Conservation (phyloP, 2,329 filamentous ascomycete genomes). For the Cladophialophora immunda region DNA sequence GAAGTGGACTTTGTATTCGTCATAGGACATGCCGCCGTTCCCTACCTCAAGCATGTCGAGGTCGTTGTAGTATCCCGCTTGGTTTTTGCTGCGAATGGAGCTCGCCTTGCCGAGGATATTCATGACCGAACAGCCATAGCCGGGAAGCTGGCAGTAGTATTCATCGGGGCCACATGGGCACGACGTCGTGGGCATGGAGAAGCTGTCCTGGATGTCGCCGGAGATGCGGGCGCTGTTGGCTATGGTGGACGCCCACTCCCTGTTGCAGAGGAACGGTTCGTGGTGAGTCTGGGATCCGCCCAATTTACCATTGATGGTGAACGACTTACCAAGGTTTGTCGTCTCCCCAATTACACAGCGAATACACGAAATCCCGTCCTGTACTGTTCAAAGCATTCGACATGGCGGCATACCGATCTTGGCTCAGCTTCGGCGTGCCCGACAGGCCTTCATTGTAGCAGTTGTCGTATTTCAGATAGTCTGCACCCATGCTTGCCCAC, state of each 20-base stretch:
- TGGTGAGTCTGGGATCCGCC: not conserved
- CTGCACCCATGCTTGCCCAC: slow-evolving; percentile 62
- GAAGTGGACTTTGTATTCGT: slow-evolving; percentile 52
- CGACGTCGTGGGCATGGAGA: slow-evolving; percentile 53
- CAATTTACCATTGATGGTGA: not conserved
- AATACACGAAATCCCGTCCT: slow-evolving; percentile 56
- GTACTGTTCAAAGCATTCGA: slow-evolving; percentile 58
- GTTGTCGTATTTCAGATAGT: slow-evolving; percentile 60
- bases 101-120: slow-evolving; percentile 61
- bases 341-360: slow-evolving; percentile 62
- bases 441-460: slow-evolving; percentile 64
- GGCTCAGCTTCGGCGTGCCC: slow-evolving; percentile 56
- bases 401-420: slow-evolving; percentile 59
- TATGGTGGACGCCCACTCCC: slow-evolving; percentile 58
- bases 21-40: slow-evolving; percentile 53
- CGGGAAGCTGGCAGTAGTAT: slow-evolving; percentile 54
- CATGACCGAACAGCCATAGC: slow-evolving; percentile 59
- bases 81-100: slow-evolving; percentile 50
- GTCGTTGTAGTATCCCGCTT: slow-evolving; percentile 58
- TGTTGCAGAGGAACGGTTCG: not conserved
- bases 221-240: slow-evolving; percentile 58
- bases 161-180: slow-evolving; percentile 54
- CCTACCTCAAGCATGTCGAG: slow-evolving; percentile 52
- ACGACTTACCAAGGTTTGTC: slow-evolving; percentile 49
- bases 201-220: slow-evolving; percentile 58